Evolutionary conservation across 108 stramenopile genomes (phyloP).

Genomic region (Discostella pseudostelligera): DNA sequence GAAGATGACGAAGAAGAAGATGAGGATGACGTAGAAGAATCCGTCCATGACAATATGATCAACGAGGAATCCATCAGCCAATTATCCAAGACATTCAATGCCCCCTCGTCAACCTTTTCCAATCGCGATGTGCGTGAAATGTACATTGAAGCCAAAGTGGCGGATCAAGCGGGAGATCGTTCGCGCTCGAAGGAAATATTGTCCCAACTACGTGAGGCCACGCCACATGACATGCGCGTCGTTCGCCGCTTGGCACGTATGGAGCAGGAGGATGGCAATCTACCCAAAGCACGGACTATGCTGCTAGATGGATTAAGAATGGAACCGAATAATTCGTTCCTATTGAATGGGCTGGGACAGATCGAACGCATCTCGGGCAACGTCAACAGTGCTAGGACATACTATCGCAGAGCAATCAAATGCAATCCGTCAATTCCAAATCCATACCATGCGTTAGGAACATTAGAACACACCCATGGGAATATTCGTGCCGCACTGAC

Average conservation of each 20-base stretch:
- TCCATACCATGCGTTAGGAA: conserved; percentile 76
- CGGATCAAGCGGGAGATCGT: conserved; percentile 72
- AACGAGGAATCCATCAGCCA: conserved; percentile 48
- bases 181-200: conserved; percentile 48
- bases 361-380: conserved; percentile 48
- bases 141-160: conserved; percentile 66
- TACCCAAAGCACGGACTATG: conserved; percentile 40
- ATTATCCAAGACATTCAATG: conserved; percentile 54
- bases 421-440: conserved; percentile 63
- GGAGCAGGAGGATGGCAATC: conserved; percentile 62
- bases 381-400: conserved; percentile 36
- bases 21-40: conserved; percentile 14
- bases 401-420: conserved; percentile 56
- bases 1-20: conserved; percentile 29
- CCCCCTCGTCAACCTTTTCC: conserved; percentile 53
- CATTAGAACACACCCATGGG: conserved; percentile 65
- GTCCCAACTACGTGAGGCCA: conserved; percentile 45
- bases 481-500: conserved; percentile 66
- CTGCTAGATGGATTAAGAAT: conserved; percentile 49
- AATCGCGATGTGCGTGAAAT: conserved; percentile 65
- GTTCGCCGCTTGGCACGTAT: conserved; percentile 71
- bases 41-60: not conserved
- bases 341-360: conserved; percentile 74
- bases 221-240: conserved; percentile 72
- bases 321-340: conserved; percentile 50